These are phyloP conservation scores for Salix exigua DNA, from an alignment of 345 rosid species.

Conservation along the genomic window DNA sequence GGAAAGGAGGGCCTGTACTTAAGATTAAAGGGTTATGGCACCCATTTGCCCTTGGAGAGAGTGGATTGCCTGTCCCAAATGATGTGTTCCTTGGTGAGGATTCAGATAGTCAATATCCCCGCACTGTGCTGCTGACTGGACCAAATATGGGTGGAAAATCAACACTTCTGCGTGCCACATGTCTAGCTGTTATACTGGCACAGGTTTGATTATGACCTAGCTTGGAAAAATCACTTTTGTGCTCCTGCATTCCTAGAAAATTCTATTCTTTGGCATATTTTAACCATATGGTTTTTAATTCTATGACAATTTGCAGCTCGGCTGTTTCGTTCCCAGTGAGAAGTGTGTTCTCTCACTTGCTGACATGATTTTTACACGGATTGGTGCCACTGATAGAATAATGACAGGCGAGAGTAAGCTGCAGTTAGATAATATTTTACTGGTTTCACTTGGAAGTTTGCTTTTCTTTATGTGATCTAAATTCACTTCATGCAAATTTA, in stretches of 20 bases:
- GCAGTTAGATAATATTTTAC: background rate
- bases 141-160: constrained; percentile 99
- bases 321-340: constrained; percentile 80
- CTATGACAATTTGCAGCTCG: constrained; percentile 56
- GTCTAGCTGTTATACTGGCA: constrained; percentile 79
- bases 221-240: background rate
- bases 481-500: background rate
- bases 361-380: constrained; percentile 84
- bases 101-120: constrained; percentile 43
- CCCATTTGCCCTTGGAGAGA: constrained; percentile 74
- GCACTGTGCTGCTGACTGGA: constrained; percentile 74
- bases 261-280: background rate
- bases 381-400: constrained; percentile 88
- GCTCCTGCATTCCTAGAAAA: background rate
- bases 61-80: constrained; percentile 76
- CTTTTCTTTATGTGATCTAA: background rate
- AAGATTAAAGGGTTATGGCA: constrained; percentile 84
- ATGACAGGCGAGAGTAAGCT: constrained; percentile 94
- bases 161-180: constrained; percentile 86
- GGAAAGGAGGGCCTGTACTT: constrained; percentile 53
- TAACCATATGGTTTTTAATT: background rate
- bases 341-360: constrained; percentile 61
- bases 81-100: constrained; percentile 67
- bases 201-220: constrained; percentile 49
- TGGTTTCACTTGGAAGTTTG: background rate